phyloP scores from a whole-genome alignment of 768 basidiomycete species.

The Leccinum sublutescens region DNA sequence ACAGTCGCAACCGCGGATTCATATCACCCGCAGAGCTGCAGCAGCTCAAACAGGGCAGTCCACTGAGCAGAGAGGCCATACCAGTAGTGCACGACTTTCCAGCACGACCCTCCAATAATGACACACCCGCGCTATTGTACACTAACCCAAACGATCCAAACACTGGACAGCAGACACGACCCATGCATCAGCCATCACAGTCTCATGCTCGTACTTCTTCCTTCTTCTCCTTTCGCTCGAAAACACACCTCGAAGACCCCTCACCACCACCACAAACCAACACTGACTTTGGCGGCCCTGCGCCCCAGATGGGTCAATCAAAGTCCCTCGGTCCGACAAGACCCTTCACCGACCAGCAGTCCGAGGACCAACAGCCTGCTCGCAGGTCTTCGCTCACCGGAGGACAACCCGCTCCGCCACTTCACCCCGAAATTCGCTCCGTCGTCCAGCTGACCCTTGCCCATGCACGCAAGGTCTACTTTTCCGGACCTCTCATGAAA shows the following conservation, averaged over 20 bases:
- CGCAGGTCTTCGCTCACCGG: constrained; percentile 22
- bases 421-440: constrained; percentile 83
- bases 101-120: constrained; percentile 25
- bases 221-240: constrained; percentile 61
- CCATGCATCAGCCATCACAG: constrained; percentile 26
- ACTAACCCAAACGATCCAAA: constrained; percentile 17
- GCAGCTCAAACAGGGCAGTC: constrained; percentile 34
- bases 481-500: constrained; percentile 79
- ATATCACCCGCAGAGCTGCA: constrained; percentile 35
- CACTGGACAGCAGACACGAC: constrained; percentile 22
- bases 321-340: constrained; percentile 30
- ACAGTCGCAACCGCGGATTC: constrained; percentile 34
- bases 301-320: constrained; percentile 35
- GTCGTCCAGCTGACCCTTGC: constrained; percentile 71
- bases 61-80: constrained; percentile 15
- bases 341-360: constrained; percentile 20
- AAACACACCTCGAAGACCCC: constrained; percentile 28
- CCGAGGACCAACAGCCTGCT: constrained; percentile 23
- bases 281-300: constrained; percentile 18
- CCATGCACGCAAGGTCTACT: constrained; percentile 84
- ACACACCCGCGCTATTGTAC: constrained; percentile 7
- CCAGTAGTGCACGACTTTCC: constrained; percentile 32
- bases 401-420: constrained; percentile 32
- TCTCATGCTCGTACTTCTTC: constrained; percentile 58
- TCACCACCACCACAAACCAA: constrained; percentile 14